Evolutionary conservation across 495 filamentous ascomycete species (phyloP).

Genomic region (Baudoinia panamericana): DNA sequence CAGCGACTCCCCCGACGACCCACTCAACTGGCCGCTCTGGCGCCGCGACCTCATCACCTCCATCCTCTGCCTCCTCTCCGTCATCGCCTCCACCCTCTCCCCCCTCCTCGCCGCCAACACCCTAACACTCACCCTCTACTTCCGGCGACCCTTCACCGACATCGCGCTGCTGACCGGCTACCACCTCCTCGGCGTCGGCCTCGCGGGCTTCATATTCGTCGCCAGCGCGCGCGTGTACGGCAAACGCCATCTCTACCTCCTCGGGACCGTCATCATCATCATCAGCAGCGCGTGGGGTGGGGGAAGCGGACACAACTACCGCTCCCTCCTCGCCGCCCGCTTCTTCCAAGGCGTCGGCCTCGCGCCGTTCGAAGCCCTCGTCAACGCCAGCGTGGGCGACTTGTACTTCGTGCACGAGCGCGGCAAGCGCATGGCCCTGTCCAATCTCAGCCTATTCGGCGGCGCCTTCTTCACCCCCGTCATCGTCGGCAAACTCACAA

Average conservation of each 20-base stretch:
- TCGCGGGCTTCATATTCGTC: slow-evolving; percentile 70
- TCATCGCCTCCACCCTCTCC: slow-evolving; percentile 66
- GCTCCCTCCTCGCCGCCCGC: slow-evolving; percentile 55
- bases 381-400: slow-evolving; percentile 33
- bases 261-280: slow-evolving; percentile 64
- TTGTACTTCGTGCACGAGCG: slow-evolving; percentile 38
- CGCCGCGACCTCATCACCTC: slow-evolving; percentile 68
- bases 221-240: slow-evolving; percentile 84
- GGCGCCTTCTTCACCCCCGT: slow-evolving; percentile 88
- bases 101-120: slow-evolving; percentile 84
- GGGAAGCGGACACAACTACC: slow-evolving; percentile 49
- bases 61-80: slow-evolving; percentile 62
- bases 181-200: slow-evolving; percentile 69
- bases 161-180: slow-evolving; percentile 79
- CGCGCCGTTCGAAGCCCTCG: slow-evolving; percentile 35
- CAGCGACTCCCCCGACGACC: slow-evolving; percentile 30
- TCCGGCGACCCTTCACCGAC: slow-evolving; percentile 47
- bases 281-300: slow-evolving; percentile 67
- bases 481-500: slow-evolving; percentile 72
- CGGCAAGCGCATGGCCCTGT: slow-evolving; percentile 79
- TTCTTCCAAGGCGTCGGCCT: slow-evolving; percentile 34
- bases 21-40: slow-evolving; percentile 83
- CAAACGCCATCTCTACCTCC: slow-evolving; percentile 73
- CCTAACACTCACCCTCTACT: slow-evolving; percentile 50
- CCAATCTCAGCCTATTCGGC: slow-evolving; percentile 79